Evolutionary conservation across 441 rosid species (phyloP).

Genomic region (Erodium moschatum): DNA sequence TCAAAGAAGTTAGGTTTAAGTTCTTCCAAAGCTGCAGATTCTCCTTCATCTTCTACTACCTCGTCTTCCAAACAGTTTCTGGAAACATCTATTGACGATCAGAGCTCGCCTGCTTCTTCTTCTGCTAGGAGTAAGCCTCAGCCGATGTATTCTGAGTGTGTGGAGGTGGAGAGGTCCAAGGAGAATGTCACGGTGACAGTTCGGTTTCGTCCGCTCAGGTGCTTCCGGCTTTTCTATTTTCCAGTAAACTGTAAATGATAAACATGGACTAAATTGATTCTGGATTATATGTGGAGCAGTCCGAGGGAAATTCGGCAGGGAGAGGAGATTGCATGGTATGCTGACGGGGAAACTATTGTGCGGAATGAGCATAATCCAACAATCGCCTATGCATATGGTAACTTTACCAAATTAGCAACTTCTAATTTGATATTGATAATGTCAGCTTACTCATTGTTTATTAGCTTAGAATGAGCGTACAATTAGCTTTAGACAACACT

Average conservation of each 20-base stretch:
- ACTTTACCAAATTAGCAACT: slow-evolving; percentile 18
- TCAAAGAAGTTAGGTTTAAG: slow-evolving; percentile 41
- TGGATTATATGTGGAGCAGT: slow-evolving; percentile 4
- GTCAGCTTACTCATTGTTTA: too few relatives aligned
- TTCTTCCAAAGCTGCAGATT: slow-evolving; percentile 51
- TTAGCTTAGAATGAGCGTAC: neutral
- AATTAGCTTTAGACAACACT: neutral
- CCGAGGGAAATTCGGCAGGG: slow-evolving; percentile 98
- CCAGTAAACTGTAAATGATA: neutral
- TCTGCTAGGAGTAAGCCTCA: slow-evolving; percentile 83
- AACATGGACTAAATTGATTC: neutral
- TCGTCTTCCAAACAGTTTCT: slow-evolving; percentile 58
- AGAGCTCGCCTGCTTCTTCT: slow-evolving; percentile 93
- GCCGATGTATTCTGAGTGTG: slow-evolving; percentile 48
- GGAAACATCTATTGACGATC: slow-evolving; percentile 76
- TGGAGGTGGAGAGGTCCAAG: slow-evolving; percentile 51
- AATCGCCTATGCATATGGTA: slow-evolving; percentile 92
- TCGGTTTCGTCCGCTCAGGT: slow-evolving; percentile 97
- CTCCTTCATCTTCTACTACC: slow-evolving; percentile 82
- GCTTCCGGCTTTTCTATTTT: slow-evolving; percentile 7
- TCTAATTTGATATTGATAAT: neutral
- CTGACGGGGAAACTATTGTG: slow-evolving; percentile 90
- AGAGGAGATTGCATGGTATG: slow-evolving; percentile 99
- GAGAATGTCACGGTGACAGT: slow-evolving; percentile 94
- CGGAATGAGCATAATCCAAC: slow-evolving; percentile 79